Percentiles rank a stretch among this genome's conserved stretches.
These are phyloP conservation scores for Tuber melanosporum DNA, from an alignment of 495 filamentous ascomycete species.

Conservation along the genomic window DNA sequence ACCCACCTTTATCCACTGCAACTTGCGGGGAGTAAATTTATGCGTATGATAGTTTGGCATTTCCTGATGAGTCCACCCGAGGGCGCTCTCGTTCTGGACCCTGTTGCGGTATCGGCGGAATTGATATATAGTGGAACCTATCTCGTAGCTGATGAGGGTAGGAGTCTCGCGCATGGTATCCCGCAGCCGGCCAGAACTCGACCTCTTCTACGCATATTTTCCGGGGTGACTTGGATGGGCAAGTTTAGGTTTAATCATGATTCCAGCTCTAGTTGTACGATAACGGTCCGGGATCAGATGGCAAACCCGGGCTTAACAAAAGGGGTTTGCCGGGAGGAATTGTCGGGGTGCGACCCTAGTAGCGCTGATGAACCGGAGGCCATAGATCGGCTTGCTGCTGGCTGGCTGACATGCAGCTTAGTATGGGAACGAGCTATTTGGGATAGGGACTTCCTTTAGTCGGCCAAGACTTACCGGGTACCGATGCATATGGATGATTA, in stretches of 20 bases:
- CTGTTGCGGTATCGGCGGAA: background rate
- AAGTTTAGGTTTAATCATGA: background rate
- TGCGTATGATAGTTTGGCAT: background rate
- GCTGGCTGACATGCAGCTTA: background rate
- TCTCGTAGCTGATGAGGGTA: background rate
- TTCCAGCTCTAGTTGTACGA: background rate
- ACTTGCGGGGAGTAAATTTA: background rate
- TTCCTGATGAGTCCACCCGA: background rate
- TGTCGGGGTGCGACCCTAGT: background rate
- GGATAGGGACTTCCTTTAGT: background rate
- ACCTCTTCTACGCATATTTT: background rate
- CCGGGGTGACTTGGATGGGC: background rate
- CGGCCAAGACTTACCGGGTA: constrained; percentile 28
- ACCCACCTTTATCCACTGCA: background rate
- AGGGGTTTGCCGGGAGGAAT: background rate
- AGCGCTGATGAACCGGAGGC: background rate
- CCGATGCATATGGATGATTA: constrained; percentile 35
- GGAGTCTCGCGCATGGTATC: no score
- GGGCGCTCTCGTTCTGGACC: background rate
- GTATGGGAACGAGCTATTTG: background rate
- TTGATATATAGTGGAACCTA: background rate
- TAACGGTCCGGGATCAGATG: background rate
- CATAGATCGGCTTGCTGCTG: background rate
- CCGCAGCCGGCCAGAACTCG: no score
- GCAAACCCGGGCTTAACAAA: background rate